phyloP scores from a whole-genome alignment of 179 eudicot genomes.

The Heliamphora pulchella region DNA sequence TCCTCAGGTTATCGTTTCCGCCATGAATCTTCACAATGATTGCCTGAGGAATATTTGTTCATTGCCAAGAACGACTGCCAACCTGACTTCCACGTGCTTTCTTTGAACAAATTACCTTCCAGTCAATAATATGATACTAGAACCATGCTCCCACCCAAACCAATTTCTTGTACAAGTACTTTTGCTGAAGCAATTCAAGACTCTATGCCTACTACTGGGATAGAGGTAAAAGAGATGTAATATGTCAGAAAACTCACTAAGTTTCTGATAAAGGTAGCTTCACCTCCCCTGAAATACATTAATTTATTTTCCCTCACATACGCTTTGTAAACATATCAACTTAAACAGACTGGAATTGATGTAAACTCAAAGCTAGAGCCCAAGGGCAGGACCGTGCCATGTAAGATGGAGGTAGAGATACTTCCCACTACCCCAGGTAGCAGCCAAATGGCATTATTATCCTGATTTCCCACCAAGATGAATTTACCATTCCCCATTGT shows the following conservation, averaged over 20 bases:
- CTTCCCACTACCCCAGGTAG: slow-evolving; percentile 2
- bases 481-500: background rate
- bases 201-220: background rate
- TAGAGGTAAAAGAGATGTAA: background rate
- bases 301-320: background rate
- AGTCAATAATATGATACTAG: background rate
- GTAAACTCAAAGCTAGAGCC: slow-evolving; percentile 1
- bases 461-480: background rate
- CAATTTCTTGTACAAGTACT: background rate
- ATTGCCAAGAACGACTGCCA: background rate
- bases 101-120: background rate
- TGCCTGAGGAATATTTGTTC: background rate
- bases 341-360: background rate
- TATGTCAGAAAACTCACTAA: background rate
- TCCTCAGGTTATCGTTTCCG: background rate
- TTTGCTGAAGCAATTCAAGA: background rate
- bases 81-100: slow-evolving; percentile 2
- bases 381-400: background rate
- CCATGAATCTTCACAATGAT: background rate
- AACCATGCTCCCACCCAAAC: background rate
- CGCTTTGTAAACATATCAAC: background rate
- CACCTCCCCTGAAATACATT: background rate
- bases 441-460: background rate
- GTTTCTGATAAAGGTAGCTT: background rate
- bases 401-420: background rate